Evolutionary conservation across 495 filamentous ascomycete genomes (phyloP).

Genomic region (Neurospora sp.): DNA sequence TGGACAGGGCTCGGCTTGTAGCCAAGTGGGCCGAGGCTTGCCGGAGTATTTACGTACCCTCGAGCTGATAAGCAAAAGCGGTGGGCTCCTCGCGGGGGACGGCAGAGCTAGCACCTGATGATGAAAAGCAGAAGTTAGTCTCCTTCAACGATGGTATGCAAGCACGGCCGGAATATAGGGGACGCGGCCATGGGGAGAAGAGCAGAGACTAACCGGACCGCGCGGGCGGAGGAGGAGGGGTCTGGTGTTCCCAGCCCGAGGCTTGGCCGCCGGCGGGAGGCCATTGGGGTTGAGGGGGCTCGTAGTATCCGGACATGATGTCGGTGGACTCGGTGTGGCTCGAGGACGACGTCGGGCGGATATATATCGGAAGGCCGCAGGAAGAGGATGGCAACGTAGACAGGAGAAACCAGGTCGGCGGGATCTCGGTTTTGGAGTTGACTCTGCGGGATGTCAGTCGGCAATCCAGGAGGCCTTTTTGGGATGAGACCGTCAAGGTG

Average conservation of each 20-base stretch:
- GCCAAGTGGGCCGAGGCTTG: not conserved
- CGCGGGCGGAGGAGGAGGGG: conserved; percentile 73
- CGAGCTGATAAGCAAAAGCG: conserved; percentile 83
- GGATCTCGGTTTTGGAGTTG: conserved; percentile 13
- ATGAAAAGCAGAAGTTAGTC: conserved; percentile 3
- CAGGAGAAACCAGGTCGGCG: not conserved
- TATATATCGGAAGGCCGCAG: conserved; percentile 28
- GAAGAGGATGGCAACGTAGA: not conserved
- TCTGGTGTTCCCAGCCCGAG: conserved; percentile 62
- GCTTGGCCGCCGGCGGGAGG: conserved; percentile 50
- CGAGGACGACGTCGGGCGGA: conserved; percentile 4
- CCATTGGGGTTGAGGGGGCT: conserved; percentile 74
- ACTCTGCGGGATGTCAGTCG: conserved; percentile 6
- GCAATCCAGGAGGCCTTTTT: conserved; percentile 3
- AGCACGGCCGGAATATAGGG: not conserved
- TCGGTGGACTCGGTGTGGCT: conserved; percentile 12
- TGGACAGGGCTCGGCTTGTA: not conserved
- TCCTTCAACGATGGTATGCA: conserved; percentile 27
- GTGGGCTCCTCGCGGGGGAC: conserved; percentile 66
- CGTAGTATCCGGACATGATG: conserved; percentile 78
- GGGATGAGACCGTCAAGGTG: not conserved
- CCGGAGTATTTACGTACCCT: conserved; percentile 58
- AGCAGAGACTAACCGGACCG: conserved; percentile 57
- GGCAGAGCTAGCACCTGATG: conserved; percentile 62
- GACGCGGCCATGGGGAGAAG: not conserved